A percentile compares a stretch with the other conserved stretches of the same genome.
Evolutionary conservation across 2,329 filamentous ascomycete species (phyloP).

Genomic region (Penicillium sp.): DNA sequence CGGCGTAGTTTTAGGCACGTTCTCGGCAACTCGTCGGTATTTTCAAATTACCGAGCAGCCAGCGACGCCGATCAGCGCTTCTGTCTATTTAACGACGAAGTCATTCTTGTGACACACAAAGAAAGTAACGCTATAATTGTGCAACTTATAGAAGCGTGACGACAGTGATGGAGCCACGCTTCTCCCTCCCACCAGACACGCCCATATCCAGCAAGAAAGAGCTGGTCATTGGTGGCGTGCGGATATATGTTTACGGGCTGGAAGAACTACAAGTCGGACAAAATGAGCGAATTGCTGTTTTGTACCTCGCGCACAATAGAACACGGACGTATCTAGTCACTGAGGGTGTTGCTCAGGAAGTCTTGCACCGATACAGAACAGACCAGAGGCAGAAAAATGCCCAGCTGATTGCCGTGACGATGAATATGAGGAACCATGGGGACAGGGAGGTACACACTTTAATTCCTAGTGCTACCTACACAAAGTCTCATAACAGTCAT

Average conservation of each 20-base stretch:
- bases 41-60: not conserved
- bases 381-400: not conserved
- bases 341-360: constrained; percentile 2
- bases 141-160: not conserved
- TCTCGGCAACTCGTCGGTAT: not conserved
- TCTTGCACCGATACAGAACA: constrained; percentile 1
- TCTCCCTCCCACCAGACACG: constrained; percentile 1
- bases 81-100: not conserved
- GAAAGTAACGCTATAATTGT: not conserved
- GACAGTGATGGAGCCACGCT: not conserved
- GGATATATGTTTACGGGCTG: constrained; percentile 2
- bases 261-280: not conserved
- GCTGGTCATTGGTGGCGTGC: not conserved
- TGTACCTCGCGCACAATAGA: constrained; percentile 3
- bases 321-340: constrained; percentile 1
- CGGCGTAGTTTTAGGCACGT: not conserved
- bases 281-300: not conserved
- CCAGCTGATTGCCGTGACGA: constrained; percentile 7
- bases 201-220: constrained; percentile 2
- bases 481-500: not conserved
- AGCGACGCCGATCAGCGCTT: too few species aligned
- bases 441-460: constrained; percentile 4
- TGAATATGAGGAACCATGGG: constrained; percentile 11
- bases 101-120: not conserved
- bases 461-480: not conserved